Evolutionary conservation across 202 grass and related monocot genomes (phyloP), one percentile per base, ranked within the genome.

Genomic region (Saccharum hybrid): DNA sequence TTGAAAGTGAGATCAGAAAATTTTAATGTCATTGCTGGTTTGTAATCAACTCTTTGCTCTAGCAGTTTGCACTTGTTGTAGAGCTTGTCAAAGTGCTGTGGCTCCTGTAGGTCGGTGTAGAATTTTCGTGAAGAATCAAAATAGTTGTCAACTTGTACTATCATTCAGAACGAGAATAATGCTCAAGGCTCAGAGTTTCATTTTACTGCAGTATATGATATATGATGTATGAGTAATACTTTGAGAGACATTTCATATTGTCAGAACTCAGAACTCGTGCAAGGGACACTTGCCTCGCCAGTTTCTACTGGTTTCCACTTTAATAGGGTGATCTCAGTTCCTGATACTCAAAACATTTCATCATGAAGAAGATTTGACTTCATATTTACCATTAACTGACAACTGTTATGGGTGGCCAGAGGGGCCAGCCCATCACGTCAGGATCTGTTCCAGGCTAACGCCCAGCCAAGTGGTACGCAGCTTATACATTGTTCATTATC

Each of bases 31-130:
- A 37, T 78, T 51, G 11, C 67, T 65, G 46, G 61, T 66, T 60
- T 60, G 71, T 85, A 85, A 77, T 48, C 64, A 64, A 56, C 52
- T 60, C 51, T 10, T 85, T 16, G 54, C 12, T 68, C 34, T 31
- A 73, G 22, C 43, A 7, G 26, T 56, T 68, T 68, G 74, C 13
- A 16, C 1, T 39, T 68, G 19, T 56, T 38, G 19, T 80, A 34
- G 18, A 68, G 30, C 77, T 68, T 68, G 30, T 66, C 10, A 23
- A 36, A 22, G 18, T 39, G 49, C 37, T 38, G 62, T 66, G 33
- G 63, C 10, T 79, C 28, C 2, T 36, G 0, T 68, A 68, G 18
- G 10, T 16, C 14, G 10, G 11, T 68, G 31, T 52, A 68, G 19
- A 78, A 6, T 56, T 26, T 68, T 68, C 6, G 15, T 52, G 56